These are phyloP conservation scores for Brassica rapa DNA, from an alignment of 345 rosid species.

Conservation along the genomic window DNA sequence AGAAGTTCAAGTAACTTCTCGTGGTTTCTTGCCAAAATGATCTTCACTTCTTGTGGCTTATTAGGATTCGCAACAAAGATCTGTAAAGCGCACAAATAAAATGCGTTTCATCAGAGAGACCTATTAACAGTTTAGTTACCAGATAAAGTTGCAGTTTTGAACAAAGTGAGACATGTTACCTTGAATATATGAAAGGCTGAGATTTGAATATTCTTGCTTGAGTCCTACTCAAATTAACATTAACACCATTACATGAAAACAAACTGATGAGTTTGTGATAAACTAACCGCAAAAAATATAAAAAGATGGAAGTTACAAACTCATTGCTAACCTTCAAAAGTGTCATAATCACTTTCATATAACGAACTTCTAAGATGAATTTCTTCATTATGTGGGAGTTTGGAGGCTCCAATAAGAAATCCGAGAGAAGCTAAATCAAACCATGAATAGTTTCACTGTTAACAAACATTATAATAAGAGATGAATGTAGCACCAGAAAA, in stretches of 20 bases:
- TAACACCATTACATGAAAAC: constrained; percentile 9
- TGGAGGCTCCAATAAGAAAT: constrained; percentile 87
- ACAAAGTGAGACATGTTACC: constrained; percentile 62
- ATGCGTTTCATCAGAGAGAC: background rate
- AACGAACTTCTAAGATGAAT: constrained; percentile 83
- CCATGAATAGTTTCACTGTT: constrained; percentile 32
- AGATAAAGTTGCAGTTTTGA: background rate
- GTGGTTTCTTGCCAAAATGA: constrained; percentile 82
- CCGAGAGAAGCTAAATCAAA: constrained; percentile 76
- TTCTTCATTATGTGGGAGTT: constrained; percentile 90
- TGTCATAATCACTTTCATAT: constrained; percentile 92
- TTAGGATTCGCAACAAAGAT: constrained; percentile 97
- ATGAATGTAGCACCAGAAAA: background rate
- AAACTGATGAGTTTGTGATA: constrained; percentile 12
- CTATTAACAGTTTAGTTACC: background rate
- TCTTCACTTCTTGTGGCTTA: constrained; percentile 83
- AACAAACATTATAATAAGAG: background rate
- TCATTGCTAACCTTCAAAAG: constrained; percentile 63
- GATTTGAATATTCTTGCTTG: constrained; percentile 90
- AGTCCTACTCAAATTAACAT: constrained; percentile 61
- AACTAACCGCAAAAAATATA: background rate
- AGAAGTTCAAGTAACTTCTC: constrained; percentile 73
- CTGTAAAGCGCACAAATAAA: constrained; percentile 37
- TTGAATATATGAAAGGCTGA: constrained; percentile 96
- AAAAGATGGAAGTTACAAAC: constrained; percentile 7